phyloP scores from a whole-genome alignment of 345 rosid genomes.

The Ricinus communis region DNA sequence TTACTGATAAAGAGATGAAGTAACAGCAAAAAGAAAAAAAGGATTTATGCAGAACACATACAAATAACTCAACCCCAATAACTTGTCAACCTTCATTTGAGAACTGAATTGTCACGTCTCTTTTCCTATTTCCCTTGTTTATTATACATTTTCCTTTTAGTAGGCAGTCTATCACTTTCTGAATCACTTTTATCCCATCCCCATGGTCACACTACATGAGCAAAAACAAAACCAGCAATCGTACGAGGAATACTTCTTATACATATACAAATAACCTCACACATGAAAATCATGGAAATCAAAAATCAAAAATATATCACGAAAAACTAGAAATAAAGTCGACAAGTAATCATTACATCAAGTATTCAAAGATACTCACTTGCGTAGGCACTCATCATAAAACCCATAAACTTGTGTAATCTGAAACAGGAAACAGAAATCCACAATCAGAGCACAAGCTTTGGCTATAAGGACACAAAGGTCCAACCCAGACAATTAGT shows the following conservation, averaged over 20 bases:
- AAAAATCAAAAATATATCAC: neutral
- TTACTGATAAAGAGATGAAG: neutral
- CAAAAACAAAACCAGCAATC: neutral
- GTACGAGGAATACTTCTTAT: neutral
- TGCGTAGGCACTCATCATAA: constrained; percentile 96
- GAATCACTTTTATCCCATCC: neutral
- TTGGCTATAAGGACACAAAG: neutral
- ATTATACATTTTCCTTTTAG: neutral
- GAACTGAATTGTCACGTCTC: neutral
- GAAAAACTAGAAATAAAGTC: neutral
- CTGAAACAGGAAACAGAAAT: constrained; percentile 49
- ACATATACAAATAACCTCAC: neutral
- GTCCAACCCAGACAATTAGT: too few species aligned
- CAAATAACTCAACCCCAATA: neutral
- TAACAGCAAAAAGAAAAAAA: neutral
- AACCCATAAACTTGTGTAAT: constrained; percentile 99
- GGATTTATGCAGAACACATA: neutral
- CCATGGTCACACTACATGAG: neutral
- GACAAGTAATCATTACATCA: constrained; percentile 4
- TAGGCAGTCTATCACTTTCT: neutral
- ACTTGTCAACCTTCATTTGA: neutral
- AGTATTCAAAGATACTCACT: constrained; percentile 52
- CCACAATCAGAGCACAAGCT: constrained; percentile 13
- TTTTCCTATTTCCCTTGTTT: neutral
- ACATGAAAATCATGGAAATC: neutral